Base-by-base conservation (phyloP, 495 filamentous ascomycete genomes). In the Lophiostoma macrostomum region DNA sequence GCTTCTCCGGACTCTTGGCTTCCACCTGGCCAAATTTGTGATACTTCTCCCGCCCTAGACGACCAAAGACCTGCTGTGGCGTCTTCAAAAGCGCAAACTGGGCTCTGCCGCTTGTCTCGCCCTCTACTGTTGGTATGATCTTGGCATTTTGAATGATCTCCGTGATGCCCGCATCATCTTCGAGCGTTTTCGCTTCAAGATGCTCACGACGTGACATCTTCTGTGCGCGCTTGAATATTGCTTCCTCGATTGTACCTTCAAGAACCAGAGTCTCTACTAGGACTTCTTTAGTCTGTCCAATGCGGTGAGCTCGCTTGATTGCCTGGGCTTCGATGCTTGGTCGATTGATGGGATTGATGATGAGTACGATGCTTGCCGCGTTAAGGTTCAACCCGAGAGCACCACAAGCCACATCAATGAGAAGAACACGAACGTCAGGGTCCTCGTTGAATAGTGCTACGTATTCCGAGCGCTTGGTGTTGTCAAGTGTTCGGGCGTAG, bases 381-480 rank as follows among this genome's bases (percentile, higher is more conserved):
- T 80, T 80, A 63, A 96, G 80, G 59, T 96, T 88, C 0, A 97
- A 74, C 0, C 91, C 91, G 51, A 88, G 88, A 2, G 91, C 89
- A 13, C 90, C 90, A 65, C 93, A 87, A 2, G 77, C 78, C 18
- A 96, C 80, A 63, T 95, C 88, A 88, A 97, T 96, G 4, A 96
- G 74, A 0, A 97, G 72, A 0, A 96, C 86, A 0, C 87, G 81
- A 34, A 77, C 69, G 11, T 71, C 70, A 1, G 77, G 71, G 7
- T 79, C 81, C 25, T 82, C 72, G 53, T 88, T 87, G 70, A 97
- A 97, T 0, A 82, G 76, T 0, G 80, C 75, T 7, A 96, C 80
- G 61, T 95, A 91, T 51, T 84, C 74, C 0, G 84, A 79, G 27
- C 83, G 77, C 5, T 78, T 76, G 0, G 74, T 69, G 7, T 79